Evolutionary conservation across 495 filamentous ascomycete genomes (phyloP), one percentile per base, ranked within the genome.

Genomic region (Mycothermus thermophilus): DNA sequence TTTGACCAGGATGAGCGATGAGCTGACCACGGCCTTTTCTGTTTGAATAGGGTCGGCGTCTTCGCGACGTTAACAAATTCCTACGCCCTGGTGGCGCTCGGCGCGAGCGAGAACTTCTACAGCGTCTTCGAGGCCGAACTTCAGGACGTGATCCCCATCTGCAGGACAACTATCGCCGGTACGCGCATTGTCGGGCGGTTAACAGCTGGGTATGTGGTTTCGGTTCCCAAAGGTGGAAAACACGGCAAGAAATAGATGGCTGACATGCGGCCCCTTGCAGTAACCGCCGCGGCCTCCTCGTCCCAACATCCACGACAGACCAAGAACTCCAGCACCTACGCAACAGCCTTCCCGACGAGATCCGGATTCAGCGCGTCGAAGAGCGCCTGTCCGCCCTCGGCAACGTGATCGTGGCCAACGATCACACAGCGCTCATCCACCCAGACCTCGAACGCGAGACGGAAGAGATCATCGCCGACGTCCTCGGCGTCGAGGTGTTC

Each of bases 61-160:
- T 97, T 97, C 55, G 62, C 85, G 29, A 93, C 83, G 40, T 76
- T 97, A 48, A 97, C 90, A 43, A 97, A 97, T 59, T 85, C 85
- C 33, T 97, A 90, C 58, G 80, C 83, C 40, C 63, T 97, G 43
- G 84, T 94, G 43, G 88, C 90, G 34, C 71, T 93, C 35, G 92
- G 90, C 49, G 86, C 81, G 30, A 93, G 83, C 44, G 88, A 95
- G 73, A 96, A 95, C 67, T 97, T 97, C 61, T 97, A 96, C 73
- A 71, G 68, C 67, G 70, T 96, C 47, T 97, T 97, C 67, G 92
- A 97, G 66, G 76, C 90, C 37, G 90, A 97, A 64, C 68, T 97
- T 22, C 83, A 90, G 67, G 92, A 96, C 65, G 79, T 94, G 37
- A 93, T 97, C 35, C 90, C 90, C 41, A 93, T 96, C 62, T 94